Percentiles rank a stretch among this genome's conserved stretches.
These are phyloP conservation scores for Solanum okadae DNA, from an alignment of 257 asterid species.

Conservation along the genomic window DNA sequence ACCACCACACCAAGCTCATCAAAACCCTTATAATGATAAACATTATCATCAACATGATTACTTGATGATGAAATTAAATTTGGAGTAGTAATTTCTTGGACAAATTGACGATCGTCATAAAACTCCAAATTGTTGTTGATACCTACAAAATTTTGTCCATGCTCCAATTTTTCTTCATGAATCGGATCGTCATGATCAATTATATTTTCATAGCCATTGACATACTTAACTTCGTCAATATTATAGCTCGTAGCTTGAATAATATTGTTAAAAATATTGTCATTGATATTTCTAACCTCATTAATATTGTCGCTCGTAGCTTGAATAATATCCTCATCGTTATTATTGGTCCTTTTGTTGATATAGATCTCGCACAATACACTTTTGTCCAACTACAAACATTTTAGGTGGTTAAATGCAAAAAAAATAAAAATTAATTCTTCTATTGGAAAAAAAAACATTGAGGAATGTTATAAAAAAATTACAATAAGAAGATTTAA, in stretches of 20 bases:
- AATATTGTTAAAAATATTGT: neutral
- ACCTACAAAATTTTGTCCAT: neutral
- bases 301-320: neutral
- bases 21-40: neutral
- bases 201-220: neutral
- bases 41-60: neutral
- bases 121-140: neutral
- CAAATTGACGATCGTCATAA: neutral
- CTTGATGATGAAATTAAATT: neutral
- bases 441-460: neutral
- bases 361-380: neutral
- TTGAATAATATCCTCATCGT: neutral
- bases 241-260: neutral
- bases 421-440: neutral
- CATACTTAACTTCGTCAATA: neutral
- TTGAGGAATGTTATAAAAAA: neutral
- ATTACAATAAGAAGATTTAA: neutral
- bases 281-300: neutral
- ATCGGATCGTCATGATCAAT: neutral
- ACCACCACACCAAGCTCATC: neutral
- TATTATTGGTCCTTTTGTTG: neutral
- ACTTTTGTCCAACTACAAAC: neutral
- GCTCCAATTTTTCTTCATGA: neutral
- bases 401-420: neutral
- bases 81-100: neutral